phyloP scores from a whole-genome alignment of 768 basidiomycete species.

The Podaxis pistillaris region DNA sequence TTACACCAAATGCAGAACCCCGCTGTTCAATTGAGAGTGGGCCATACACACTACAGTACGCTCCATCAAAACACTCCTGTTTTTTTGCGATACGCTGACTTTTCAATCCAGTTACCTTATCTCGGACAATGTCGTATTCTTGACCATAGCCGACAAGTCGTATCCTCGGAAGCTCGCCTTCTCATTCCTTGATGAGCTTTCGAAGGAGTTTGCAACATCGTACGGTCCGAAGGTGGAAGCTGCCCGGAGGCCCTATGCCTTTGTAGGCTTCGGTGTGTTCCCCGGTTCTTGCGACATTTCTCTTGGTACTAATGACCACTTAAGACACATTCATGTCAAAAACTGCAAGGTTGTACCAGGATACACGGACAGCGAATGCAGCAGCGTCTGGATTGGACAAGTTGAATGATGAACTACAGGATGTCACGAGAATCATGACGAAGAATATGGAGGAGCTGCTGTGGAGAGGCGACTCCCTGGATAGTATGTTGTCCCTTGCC shows the following conservation, averaged over 20 bases:
- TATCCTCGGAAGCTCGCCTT: slow-evolving; percentile 97
- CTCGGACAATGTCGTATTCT: slow-evolving; percentile 88
- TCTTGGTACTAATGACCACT: slow-evolving; percentile 7
- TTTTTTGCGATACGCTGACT: slow-evolving; percentile 7
- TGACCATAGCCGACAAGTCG: slow-evolving; percentile 94
- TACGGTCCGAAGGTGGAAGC: slow-evolving; percentile 94
- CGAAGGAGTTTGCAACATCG: slow-evolving; percentile 90
- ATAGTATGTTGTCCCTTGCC: slow-evolving; percentile 56
- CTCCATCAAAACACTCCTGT: slow-evolving; percentile 18
- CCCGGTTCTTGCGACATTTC: background rate
- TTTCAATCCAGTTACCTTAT: slow-evolving; percentile 80
- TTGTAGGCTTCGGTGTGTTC: slow-evolving; percentile 91
- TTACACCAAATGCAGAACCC: slow-evolving; percentile 92
- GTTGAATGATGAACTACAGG: slow-evolving; percentile 94
- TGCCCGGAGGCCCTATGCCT: slow-evolving; percentile 96
- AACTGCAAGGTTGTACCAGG: slow-evolving; percentile 91
- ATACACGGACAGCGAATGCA: slow-evolving; percentile 83
- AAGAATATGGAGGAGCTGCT: slow-evolving; percentile 99
- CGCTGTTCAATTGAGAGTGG: slow-evolving; percentile 97
- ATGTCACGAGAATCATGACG: slow-evolving; percentile 99
- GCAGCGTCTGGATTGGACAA: slow-evolving; percentile 74
- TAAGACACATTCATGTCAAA: slow-evolving; percentile 99
- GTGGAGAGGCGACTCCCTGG: slow-evolving; percentile 97
- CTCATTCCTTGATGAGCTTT: slow-evolving; percentile 94
- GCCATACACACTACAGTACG: slow-evolving; percentile 93